Percentiles rank a stretch among this genome's conserved stretches.
Conservation (phyloP, 108 stramenopile species). For the Cyclotella kingstonii region DNA sequence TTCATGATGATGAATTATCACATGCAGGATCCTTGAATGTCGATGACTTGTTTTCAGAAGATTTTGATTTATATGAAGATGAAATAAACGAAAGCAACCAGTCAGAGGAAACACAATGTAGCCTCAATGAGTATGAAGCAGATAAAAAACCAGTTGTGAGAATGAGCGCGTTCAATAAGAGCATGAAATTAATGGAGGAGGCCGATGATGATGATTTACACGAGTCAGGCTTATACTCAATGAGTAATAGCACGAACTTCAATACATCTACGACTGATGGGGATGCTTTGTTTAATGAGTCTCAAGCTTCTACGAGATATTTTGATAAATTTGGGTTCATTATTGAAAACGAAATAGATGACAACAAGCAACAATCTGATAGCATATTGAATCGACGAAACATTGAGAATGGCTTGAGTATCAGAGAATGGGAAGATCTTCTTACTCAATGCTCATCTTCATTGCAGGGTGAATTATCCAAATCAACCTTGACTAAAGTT, state of each 20-base stretch:
- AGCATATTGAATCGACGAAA: not conserved
- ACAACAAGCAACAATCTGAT: not conserved
- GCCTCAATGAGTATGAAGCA: not conserved
- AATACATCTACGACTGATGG: not conserved
- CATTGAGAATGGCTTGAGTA: not conserved
- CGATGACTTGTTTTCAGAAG: not conserved
- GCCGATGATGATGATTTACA: too few relatives aligned
- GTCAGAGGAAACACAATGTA: not conserved
- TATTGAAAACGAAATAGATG: conserved; percentile 3
- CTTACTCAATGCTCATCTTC: conserved; percentile 4
- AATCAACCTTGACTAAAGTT: conserved; percentile 7
- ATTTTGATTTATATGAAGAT: too few relatives aligned
- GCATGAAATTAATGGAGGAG: conserved; percentile 5
- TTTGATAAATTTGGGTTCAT: conserved; percentile 18
- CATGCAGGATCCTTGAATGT: not conserved
- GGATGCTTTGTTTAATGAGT: not conserved
- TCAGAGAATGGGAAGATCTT: conserved; percentile 1
- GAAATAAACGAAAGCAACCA: not conserved
- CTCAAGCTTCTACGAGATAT: conserved; percentile 1
- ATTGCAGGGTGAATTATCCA: not conserved
- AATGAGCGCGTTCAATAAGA: conserved; percentile 4
- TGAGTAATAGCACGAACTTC: not conserved
- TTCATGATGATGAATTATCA: conserved; percentile 10
- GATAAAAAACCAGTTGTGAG: not conserved
- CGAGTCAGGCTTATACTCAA: not conserved